Percentiles rank a stretch among this genome's conserved stretches.
Conservation (phyloP, 352 stramenopile species). For the Elongisporangium anandrum region DNA sequence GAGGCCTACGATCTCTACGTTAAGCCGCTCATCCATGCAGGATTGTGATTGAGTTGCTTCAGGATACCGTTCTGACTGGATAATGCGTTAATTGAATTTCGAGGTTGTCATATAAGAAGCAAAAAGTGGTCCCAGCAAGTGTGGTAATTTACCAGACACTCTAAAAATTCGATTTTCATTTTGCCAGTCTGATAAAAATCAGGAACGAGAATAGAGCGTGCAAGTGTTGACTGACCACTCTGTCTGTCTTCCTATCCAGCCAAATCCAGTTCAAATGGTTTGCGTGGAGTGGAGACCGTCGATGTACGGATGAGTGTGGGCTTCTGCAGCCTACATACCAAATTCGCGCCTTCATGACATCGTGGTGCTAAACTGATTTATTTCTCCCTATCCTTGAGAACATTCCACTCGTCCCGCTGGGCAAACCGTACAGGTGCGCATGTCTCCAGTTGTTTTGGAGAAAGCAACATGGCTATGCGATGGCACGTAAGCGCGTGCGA, state of each 20-base stretch:
- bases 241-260: background rate
- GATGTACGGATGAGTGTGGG: too few relatives aligned
- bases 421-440: background rate
- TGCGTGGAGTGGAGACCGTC: too few relatives aligned
- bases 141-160: too few relatives aligned
- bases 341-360: background rate
- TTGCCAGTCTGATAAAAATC: background rate
- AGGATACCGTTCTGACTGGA: too few relatives aligned
- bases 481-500: background rate
- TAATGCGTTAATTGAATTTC: too few relatives aligned
- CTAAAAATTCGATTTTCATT: background rate
- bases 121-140: too few relatives aligned
- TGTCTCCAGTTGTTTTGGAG: background rate
- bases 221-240: too few relatives aligned
- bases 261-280: too few relatives aligned
- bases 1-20: conserved; percentile 57
- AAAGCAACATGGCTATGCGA: background rate
- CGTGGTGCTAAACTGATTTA: background rate
- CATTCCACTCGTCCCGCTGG: background rate
- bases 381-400: background rate
- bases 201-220: background rate
- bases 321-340: background rate
- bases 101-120: too few relatives aligned
- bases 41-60: conserved; percentile 13
- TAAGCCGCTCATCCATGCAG: conserved; percentile 31